A percentile compares a stretch with the other conserved stretches of the same genome.
phyloP scores from a whole-genome alignment of 2,329 filamentous ascomycete species.

The Gnomoniopsis smithogilvyi region DNA sequence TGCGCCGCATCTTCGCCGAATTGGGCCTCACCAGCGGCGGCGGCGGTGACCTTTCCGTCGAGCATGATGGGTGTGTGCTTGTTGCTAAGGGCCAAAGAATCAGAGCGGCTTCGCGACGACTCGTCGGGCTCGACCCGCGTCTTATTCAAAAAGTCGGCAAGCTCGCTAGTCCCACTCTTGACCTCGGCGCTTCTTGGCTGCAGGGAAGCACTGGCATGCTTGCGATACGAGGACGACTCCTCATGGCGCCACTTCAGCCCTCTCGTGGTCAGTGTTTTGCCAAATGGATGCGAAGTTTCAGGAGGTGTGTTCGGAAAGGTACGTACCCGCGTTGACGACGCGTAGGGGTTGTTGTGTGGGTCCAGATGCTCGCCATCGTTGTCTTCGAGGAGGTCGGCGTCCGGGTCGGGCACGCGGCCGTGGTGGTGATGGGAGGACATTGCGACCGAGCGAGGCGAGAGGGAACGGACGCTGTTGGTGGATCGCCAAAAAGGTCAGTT shows the following conservation, averaged over 20 bases:
- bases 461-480: not conserved
- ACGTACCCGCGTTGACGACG: slow-evolving; percentile 43
- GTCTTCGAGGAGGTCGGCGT: slow-evolving; percentile 13
- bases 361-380: slow-evolving; percentile 27
- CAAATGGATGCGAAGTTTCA: too few relatives aligned
- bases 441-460: not conserved
- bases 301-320: too few relatives aligned
- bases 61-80: slow-evolving; percentile 48
- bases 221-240: slow-evolving; percentile 55
- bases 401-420: slow-evolving; percentile 1
- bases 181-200: slow-evolving; percentile 33
- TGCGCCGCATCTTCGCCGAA: slow-evolving; percentile 5
- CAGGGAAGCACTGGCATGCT: slow-evolving; percentile 37
- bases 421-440: slow-evolving; percentile 16
- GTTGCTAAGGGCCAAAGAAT: slow-evolving; percentile 17
- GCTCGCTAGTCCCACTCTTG: slow-evolving; percentile 44
- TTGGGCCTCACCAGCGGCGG: slow-evolving; percentile 22
- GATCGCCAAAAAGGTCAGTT: slow-evolving; percentile 3
- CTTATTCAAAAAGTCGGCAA: slow-evolving; percentile 55
- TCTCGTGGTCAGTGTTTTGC: too few relatives aligned
- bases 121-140: slow-evolving; percentile 45
- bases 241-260: slow-evolving; percentile 54
- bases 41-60: slow-evolving; percentile 35
- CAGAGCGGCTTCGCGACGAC: slow-evolving; percentile 10
- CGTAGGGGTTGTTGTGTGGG: slow-evolving; percentile 47